A percentile compares a stretch with the other conserved stretches of the same genome.
These are phyloP conservation scores for Pseudozyma sp. DNA, from an alignment of 1,284 basidiomycete genomes.

Conservation along the genomic window DNA sequence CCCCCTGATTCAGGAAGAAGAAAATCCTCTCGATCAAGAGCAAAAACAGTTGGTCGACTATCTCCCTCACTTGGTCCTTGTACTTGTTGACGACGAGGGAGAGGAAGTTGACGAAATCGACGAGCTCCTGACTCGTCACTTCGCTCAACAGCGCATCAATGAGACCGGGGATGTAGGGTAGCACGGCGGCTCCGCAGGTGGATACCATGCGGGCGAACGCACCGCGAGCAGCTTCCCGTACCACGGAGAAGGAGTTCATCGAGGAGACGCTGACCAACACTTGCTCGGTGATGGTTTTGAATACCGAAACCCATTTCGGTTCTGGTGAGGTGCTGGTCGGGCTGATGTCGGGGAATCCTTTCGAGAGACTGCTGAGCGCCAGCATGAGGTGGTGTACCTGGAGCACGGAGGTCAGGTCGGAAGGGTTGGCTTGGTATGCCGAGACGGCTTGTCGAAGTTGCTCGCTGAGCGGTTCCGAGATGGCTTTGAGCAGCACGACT, in stretches of 20 bases:
- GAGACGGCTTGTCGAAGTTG: slow-evolving; percentile 80
- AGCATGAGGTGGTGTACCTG: slow-evolving; percentile 95
- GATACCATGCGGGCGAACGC: slow-evolving; percentile 91
- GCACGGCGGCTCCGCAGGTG: slow-evolving; percentile 83
- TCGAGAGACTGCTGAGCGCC: slow-evolving; percentile 92
- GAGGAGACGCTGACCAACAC: slow-evolving; percentile 87
- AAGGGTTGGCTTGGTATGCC: slow-evolving; percentile 62
- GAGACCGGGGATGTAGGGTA: slow-evolving; percentile 80
- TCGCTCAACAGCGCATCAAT: slow-evolving; percentile 89
- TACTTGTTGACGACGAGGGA: slow-evolving; percentile 90
- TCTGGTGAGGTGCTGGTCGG: slow-evolving; percentile 72
- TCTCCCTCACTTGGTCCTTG: slow-evolving; percentile 84
- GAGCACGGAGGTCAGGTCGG: slow-evolving; percentile 80
- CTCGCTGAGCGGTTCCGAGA: slow-evolving; percentile 84
- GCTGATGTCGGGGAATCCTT: slow-evolving; percentile 83
- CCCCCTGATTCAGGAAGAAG: slow-evolving; percentile 81
- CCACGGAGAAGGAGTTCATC: slow-evolving; percentile 86
- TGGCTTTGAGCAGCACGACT: slow-evolving; percentile 74
- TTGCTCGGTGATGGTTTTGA: slow-evolving; percentile 87
- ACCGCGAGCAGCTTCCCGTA: slow-evolving; percentile 87
- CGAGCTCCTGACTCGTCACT: slow-evolving; percentile 90
- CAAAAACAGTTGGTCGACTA: slow-evolving; percentile 89
- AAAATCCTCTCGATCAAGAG: slow-evolving; percentile 88
- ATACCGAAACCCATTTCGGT: slow-evolving; percentile 82
- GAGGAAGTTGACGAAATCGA: slow-evolving; percentile 96